Percentiles rank a stretch among this genome's conserved stretches.
Evolutionary conservation across 2,329 filamentous ascomycete genomes (phyloP).

Genomic region (Verticillium tricorpus): DNA sequence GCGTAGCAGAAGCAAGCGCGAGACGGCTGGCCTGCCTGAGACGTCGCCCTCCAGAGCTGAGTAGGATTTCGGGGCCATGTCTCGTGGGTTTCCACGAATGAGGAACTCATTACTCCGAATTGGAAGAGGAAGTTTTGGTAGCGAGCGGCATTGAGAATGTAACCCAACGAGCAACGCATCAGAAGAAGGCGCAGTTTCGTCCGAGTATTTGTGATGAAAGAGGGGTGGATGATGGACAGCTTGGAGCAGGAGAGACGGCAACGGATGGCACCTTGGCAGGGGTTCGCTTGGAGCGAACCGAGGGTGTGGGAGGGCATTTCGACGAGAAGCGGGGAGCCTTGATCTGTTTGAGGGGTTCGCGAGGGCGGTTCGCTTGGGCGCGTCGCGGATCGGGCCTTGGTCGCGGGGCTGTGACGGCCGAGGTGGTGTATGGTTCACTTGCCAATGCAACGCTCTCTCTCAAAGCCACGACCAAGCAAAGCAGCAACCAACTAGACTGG

Average conservation of each 20-base stretch:
- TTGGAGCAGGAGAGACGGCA: background rate
- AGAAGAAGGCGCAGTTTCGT: background rate
- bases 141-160: background rate
- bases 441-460: no score
- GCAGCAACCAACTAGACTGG: no score
- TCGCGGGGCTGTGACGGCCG: background rate
- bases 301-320: background rate
- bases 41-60: background rate
- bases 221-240: background rate
- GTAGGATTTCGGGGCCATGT: background rate
- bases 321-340: background rate
- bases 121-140: background rate
- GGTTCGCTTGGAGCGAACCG: background rate
- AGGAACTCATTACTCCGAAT: background rate
- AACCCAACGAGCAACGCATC: background rate
- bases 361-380: background rate
- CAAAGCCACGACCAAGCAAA: no score
- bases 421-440: background rate
- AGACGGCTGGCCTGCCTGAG: background rate
- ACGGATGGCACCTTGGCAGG: background rate
- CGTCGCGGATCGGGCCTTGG: background rate
- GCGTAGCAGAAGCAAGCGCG: background rate
- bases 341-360: no score
- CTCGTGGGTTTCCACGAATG: background rate
- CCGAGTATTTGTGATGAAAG: background rate